Evolutionary conservation across 768 basidiomycete genomes (phyloP), one percentile per base, ranked within the genome.

Genomic region (Termitomyces sp.): DNA sequence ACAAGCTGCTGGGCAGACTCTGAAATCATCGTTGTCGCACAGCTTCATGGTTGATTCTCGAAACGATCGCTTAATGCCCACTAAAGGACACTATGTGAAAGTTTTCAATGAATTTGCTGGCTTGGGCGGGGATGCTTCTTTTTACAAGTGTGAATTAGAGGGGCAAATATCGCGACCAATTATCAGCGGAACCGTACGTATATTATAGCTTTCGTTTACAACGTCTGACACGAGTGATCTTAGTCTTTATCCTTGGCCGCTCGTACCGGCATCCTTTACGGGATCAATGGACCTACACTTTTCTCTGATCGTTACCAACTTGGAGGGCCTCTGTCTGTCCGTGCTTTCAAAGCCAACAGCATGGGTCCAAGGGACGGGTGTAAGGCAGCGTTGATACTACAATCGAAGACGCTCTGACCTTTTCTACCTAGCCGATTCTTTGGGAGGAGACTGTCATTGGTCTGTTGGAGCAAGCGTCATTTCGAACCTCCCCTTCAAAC

Each of bases 251-350:
- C 94, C 0, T 74, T 96, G 15, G 82, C 89, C 3, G 85, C 85
- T 2, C 79, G 88, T 9, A 76, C 84, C 0, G 95, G 95, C 2
- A 58, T 91, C 27, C 73, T 98, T 12, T 83, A 83, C 68, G 82
- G 86, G 49, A 70, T 96, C 30, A 63, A 65, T 12, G 73, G 76
- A 12, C 71, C 76, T 13, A 78, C 82, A 7, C 79, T 85, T 24
- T 89, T 92, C 65, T 80, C 86, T 1, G 97, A 99, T 72, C 85
- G 94, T 6, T 94, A 94, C 70, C 95, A 96, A 63, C 80, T 98
- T 0, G 97, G 97, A 27, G 97, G 97, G 0, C 95, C 97, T 0
- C 83, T 88, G 7, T 92, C 86, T 55, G 79, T 98, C 0, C 78
- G 97, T 6, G 82, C 84, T 53, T 95, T 96, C 73, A 80, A 80